Evolutionary conservation across 495 filamentous ascomycete species (phyloP), one percentile per base, ranked within the genome.

Genomic region (Penicillium coprophilum): DNA sequence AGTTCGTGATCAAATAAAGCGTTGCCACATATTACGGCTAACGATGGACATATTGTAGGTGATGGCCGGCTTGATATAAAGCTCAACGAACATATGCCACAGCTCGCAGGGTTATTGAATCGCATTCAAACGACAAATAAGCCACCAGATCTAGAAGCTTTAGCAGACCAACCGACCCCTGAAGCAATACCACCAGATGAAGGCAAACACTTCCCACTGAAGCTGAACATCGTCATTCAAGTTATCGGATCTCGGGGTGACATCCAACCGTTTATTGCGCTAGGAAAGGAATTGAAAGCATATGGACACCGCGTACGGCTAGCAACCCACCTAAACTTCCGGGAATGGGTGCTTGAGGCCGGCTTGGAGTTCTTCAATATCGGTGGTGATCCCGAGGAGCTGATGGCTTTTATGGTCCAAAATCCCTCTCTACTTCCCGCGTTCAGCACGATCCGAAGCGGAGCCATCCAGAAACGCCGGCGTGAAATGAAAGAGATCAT

Each of bases 331-430:
- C 71, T 82, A 1, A 80, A 79, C 4, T 94, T 94, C 66, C 77
- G 86, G 47, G 71, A 82, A 0, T 89, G 90, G 52, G 82, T 94
- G 7, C 77, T 82, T 47, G 82, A 89, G 17, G 82, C 85, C 61
- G 87, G 85, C 0, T 70, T 92, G 11, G 90, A 92, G 62, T 92
- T 92, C 65, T 94, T 91, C 70, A 81, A 74, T 48, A 89, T 92
- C 27, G 89, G 90, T 4, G 90, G 90, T 20, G 87, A 92, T 66
- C 90, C 90, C 4, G 79, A 84, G 0, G 84, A 90, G 58, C 79
- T 94, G 20, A 94, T 94, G 90, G 83, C 87, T 0, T 92, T 90
- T 60, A 92, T 92, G 90, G 89, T 92, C 17, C 90, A 92, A 64
- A 90, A 94, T 66, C 87, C 89, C 6, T 87, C 89, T 2, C 77